Evolutionary conservation across 148 eudicot species (phyloP), one percentile per base, ranked within the genome.

Genomic region (Fagopyrum homotropicum): DNA sequence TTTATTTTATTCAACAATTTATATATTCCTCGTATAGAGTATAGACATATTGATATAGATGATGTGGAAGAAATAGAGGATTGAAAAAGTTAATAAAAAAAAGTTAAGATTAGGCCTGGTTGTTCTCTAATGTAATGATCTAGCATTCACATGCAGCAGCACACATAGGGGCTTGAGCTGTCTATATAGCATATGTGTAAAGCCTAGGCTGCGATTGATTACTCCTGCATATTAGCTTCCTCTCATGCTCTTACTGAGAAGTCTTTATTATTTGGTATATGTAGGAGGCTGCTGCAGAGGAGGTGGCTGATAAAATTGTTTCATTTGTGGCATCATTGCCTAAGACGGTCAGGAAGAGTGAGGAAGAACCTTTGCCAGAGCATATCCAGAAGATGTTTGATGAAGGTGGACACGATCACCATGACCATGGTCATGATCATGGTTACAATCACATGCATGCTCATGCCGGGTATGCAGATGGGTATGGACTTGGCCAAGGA

Each of bases 261-360:
- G 40, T 35, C 3, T 35, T 35, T 35, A 35, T 35, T 35, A 1
- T 15, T 0, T 14, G 11, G 12, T 16, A 52, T 79, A 14, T 74
- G n/a, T 80, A 94, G 98, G 96, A 87, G 61, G 86, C 83, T 69
- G 84, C 81, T 81, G 77, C 93, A 50, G 85, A 79, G 66, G 90
- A 93, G 83, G 63, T 94, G 77, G 96, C 96, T 66, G 86, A 86
- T 76, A 83, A 74, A 51, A 83, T 94, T 15, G 70, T 77, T 52
- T 77, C 83, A 79, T 94, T 94, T 76, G 81, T 94, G 14, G 86
- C 90, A 70, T 84, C 89, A 50, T 85, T 91, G 56, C 97, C 98
- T 5, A 90, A 86, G 76, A 71, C 91, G 6, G 72, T 80, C 6
- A 86, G 81, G 78, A 81, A 81, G 79, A 77, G 64, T 1, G 76